Base-by-base conservation (phyloP, 148 eudicot genomes). In the Dianthus caryophyllus region DNA sequence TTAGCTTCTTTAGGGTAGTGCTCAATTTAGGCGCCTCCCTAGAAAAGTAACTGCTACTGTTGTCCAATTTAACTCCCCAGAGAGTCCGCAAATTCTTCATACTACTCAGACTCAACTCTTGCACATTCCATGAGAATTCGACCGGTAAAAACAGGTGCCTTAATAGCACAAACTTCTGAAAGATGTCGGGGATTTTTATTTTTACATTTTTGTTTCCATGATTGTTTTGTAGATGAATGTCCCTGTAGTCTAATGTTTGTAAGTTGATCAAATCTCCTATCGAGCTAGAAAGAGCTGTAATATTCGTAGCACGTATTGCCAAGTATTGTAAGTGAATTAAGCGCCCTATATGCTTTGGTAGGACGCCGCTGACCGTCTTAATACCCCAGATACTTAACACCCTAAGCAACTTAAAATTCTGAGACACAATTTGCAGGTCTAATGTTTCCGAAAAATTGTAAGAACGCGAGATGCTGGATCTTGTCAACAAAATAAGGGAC, bases 1-100 rank as follows among this genome's bases (percentile, higher is more conserved):
- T 44, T 52, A 67, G 36, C 49, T 52, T 67, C 61, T 53, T 53
- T 6, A 67, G 30, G 5, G 47, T 33, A 51, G 43, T 29, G 44
- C 63, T 59, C 0, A 59, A 22, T 59, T 59, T 59, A 2, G 63
- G 43, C 49, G 48, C 59, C 66, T 70, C 73, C 13, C 48, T 60
- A 15, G 31, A 58, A 26, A 69, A 18, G 43, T 46, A 69, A 16
- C 13, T 6, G 47, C 47, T 46, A 27, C 16, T 27, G 2, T 21
- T 56, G 6, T 58, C 64, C 26, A 44, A 36, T 18, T n/a, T n/a
- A n/a, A n/a, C n/a, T n/a, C n/a, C n/a, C n/a, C n/a, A n/a, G n/a
- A n/a, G n/a, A n/a, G n/a, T n/a, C n/a, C n/a, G n/a, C n/a, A n/a
- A n/a, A n/a, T n/a, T n/a, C n/a, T n/a, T n/a, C n/a, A n/a, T n/a